phyloP scores from a whole-genome alignment of 179 eudicot genomes.

The Nepenthes alata region DNA sequence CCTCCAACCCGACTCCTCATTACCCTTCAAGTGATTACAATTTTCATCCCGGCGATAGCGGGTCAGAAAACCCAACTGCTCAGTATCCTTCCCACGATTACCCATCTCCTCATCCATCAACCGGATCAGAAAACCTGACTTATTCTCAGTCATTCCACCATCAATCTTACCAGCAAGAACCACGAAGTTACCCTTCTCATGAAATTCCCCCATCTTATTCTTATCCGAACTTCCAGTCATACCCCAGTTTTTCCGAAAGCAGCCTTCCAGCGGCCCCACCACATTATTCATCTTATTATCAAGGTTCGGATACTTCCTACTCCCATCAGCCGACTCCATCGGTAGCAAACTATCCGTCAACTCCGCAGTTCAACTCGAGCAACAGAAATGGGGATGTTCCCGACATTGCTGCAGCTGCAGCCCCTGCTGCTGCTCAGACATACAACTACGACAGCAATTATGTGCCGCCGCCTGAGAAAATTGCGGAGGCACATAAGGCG shows the following conservation, averaged over 20 bases:
- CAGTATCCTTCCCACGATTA: slow-evolving; percentile 31
- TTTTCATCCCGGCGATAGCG: slow-evolving; percentile 27
- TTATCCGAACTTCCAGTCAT: slow-evolving; percentile 76
- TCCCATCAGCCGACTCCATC: slow-evolving; percentile 32
- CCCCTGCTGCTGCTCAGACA: slow-evolving; percentile 17
- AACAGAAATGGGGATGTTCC: slow-evolving; percentile 30
- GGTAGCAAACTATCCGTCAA: slow-evolving; percentile 25
- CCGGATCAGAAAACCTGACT: slow-evolving; percentile 31
- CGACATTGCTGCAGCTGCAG: slow-evolving; percentile 25
- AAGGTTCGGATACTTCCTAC: slow-evolving; percentile 55
- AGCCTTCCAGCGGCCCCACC: slow-evolving; percentile 63
- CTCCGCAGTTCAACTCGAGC: slow-evolving; percentile 31
- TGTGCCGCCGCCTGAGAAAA: slow-evolving; percentile 65
- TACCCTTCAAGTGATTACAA: slow-evolving; percentile 26
- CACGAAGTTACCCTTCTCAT: slow-evolving; percentile 32
- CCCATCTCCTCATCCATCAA: slow-evolving; percentile 26
- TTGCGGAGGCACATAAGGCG: slow-evolving; percentile 83
- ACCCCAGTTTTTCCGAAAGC: slow-evolving; percentile 80
- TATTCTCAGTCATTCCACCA: slow-evolving; percentile 51
- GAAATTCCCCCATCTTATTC: slow-evolving; percentile 40
- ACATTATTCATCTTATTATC: slow-evolving; percentile 53
- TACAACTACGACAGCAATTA: slow-evolving; percentile 65
- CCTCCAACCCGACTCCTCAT: slow-evolving; percentile 24
- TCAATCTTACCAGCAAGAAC: slow-evolving; percentile 46
- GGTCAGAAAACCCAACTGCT: slow-evolving; percentile 30